phyloP scores from a whole-genome alignment of 2,329 filamentous ascomycete genomes.

The Didymellaceae sp. region DNA sequence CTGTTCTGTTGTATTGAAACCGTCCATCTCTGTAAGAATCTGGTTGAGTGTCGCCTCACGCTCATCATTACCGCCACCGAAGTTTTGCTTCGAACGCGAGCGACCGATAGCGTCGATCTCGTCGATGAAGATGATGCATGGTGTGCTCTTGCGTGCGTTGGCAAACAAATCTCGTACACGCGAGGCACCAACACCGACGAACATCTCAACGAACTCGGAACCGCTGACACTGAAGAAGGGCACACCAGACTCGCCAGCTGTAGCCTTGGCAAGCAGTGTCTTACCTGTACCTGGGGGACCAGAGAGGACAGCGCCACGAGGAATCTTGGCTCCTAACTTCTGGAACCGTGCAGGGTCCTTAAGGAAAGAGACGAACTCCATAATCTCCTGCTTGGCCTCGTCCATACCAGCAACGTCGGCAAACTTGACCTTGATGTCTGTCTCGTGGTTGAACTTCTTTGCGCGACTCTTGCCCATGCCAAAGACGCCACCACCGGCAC shows the following conservation, averaged over 20 bases:
- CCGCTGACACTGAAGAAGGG: constrained; percentile 98
- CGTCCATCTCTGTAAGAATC: constrained; percentile 98
- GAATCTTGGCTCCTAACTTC: constrained; percentile 95
- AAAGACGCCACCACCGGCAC: constrained; percentile 79
- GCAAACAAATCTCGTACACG: constrained; percentile 94
- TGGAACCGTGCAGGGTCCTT: constrained; percentile 93
- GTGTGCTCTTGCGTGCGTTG: constrained; percentile 92
- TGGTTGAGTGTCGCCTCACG: constrained; percentile 97
- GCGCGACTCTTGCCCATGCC: constrained; percentile 95
- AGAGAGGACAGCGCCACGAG: constrained; percentile 92
- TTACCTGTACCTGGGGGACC: constrained; percentile 99
- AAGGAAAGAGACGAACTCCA: constrained; percentile 98
- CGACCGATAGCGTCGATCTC: constrained; percentile 98
- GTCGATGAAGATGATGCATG: constrained; percentile 99
- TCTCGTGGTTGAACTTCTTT: constrained; percentile 97
- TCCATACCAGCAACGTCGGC: constrained; percentile 97
- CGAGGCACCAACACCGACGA: constrained; percentile 96
- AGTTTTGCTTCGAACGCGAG: constrained; percentile 81
- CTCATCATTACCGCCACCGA: constrained; percentile 93
- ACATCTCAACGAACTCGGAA: constrained; percentile 99
- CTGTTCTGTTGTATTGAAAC: constrained; percentile 96
- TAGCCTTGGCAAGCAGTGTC: constrained; percentile 95
- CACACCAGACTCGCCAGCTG: constrained; percentile 93
- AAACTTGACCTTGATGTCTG: constrained; percentile 96
- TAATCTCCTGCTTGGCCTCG: constrained; percentile 96